phyloP scores from a whole-genome alignment of 371 early-diverging fungal genomes.

The Coemansia sp. region DNA sequence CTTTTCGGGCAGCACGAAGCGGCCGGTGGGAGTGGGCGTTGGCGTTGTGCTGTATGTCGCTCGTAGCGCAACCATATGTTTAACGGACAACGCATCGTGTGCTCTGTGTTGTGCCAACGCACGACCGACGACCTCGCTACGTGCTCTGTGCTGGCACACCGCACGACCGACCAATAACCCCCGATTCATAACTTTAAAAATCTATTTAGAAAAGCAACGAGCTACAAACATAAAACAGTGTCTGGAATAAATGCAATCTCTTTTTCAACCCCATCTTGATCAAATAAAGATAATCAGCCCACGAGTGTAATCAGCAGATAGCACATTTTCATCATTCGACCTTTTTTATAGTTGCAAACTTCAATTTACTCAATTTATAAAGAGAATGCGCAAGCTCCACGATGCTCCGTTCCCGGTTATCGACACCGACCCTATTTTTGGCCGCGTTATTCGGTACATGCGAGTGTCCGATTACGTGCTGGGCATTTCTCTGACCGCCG shows the following conservation, averaged over 20 bases:
- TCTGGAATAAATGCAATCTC: neutral
- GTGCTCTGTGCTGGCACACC: too few species aligned
- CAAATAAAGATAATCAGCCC: neutral
- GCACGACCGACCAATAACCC: neutral
- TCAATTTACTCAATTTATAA: neutral
- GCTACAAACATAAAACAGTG: too few species aligned
- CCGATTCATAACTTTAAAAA: neutral
- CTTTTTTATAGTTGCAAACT: neutral
- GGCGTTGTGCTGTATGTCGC: neutral
- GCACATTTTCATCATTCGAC: neutral
- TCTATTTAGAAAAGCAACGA: too few species aligned
- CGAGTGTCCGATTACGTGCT: conserved; percentile 76
- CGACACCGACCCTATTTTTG: conserved; percentile 64
- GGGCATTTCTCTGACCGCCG: conserved; percentile 67
- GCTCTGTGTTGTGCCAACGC: neutral
- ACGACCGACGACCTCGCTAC: too few species aligned
- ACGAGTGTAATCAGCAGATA: neutral
- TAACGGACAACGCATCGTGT: neutral
- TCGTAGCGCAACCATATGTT: neutral
- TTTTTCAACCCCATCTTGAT: neutral
- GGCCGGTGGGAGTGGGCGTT: too few species aligned
- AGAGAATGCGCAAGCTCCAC: conserved; percentile 26
- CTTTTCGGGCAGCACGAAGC: conserved; percentile 13
- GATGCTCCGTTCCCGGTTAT: conserved; percentile 49
- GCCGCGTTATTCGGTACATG: conserved; percentile 86